A percentile compares a stretch with the other conserved stretches of the same genome.
Conservation (phyloP, 148 eudicot genomes). For the Chenopodium album region DNA sequence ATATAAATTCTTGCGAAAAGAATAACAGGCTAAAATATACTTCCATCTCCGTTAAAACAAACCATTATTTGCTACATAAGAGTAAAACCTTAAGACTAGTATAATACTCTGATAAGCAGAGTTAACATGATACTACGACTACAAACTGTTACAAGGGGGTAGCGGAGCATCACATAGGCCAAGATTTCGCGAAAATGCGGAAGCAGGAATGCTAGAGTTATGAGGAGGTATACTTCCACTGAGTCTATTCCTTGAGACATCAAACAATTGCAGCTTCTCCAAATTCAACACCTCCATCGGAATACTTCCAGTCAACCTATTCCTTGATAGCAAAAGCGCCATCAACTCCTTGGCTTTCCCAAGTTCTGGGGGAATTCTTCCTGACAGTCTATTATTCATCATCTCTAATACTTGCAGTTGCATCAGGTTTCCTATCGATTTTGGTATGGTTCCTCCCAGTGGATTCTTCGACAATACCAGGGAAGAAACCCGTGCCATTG, state of each 20-base stretch:
- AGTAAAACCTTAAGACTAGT: too few relatives aligned
- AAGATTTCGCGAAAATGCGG: slow-evolving; percentile 44
- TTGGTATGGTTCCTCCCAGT: slow-evolving; percentile 57
- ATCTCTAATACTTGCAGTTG: slow-evolving; percentile 40
- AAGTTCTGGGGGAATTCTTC: slow-evolving; percentile 1
- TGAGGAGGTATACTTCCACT: slow-evolving; percentile 46
- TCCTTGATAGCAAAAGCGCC: too few relatives aligned
- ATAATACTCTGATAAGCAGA: too few relatives aligned
- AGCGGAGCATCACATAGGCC: not conserved
- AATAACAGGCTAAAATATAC: too few relatives aligned
- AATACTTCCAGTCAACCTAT: slow-evolving; percentile 19
- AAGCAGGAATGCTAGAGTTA: slow-evolving; percentile 38
- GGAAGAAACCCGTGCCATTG: slow-evolving; percentile 35
- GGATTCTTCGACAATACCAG: slow-evolving; percentile 57
- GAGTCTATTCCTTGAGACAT: slow-evolving; percentile 42
- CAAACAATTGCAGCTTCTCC: slow-evolving; percentile 39
- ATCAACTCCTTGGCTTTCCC: too few relatives aligned
- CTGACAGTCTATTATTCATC: slow-evolving; percentile 32
- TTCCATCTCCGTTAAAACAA: too few relatives aligned
- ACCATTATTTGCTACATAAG: too few relatives aligned
- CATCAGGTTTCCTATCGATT: slow-evolving; percentile 50
- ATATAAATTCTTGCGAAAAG: too few relatives aligned
- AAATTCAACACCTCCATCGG: slow-evolving; percentile 49
- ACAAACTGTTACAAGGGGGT: not conserved
- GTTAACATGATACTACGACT: not conserved